Percentiles rank a stretch among this genome's conserved stretches.
These are phyloP conservation scores for Pyrenula massariospora DNA, from an alignment of 495 filamentous ascomycete species.

Conservation along the genomic window DNA sequence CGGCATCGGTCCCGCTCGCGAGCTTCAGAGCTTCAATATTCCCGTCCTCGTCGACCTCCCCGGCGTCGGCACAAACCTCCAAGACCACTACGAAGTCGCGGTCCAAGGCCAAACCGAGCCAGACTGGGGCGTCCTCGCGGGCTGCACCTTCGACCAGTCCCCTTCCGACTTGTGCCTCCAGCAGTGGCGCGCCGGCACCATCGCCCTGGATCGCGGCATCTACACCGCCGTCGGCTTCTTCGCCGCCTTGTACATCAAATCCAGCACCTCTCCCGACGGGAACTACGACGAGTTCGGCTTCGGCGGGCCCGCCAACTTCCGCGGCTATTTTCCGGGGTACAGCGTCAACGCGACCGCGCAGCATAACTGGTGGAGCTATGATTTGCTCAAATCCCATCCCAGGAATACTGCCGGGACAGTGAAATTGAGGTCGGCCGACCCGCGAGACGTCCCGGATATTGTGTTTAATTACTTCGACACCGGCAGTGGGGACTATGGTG, in stretches of 20 bases:
- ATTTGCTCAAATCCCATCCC: conserved; percentile 36
- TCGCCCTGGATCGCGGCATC: conserved; percentile 25
- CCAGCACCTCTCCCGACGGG: conserved; percentile 21
- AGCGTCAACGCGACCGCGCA: conserved; percentile 16
- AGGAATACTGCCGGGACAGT: conserved; percentile 41
- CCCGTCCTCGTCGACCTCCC: conserved; percentile 40
- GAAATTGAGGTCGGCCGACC: conserved; percentile 32
- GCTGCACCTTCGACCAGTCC: conserved; percentile 34
- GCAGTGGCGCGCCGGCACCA: conserved; percentile 23
- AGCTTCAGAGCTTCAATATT: conserved; percentile 37
- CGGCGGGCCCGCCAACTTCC: conserved; percentile 40
- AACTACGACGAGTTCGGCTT: conserved; percentile 40
- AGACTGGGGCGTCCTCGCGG: conserved; percentile 27
- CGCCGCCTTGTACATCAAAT: conserved; percentile 27
- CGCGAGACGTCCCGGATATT: conserved; percentile 41
- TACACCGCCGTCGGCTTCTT: conserved; percentile 39
- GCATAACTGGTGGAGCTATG: conserved; percentile 30
- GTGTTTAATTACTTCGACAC: conserved; percentile 45
- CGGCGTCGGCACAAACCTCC: conserved; percentile 54
- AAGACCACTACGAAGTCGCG: conserved; percentile 49
- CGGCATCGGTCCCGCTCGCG: conserved; percentile 42
- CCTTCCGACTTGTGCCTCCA: conserved; percentile 37
- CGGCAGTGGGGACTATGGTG: conserved; percentile 18
- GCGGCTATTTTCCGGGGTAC: conserved; percentile 33
- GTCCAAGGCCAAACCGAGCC: conserved; percentile 31